Conservation (phyloP, 176 grass and related monocot genomes). For the Ampelocalamus luodianensis region DNA sequence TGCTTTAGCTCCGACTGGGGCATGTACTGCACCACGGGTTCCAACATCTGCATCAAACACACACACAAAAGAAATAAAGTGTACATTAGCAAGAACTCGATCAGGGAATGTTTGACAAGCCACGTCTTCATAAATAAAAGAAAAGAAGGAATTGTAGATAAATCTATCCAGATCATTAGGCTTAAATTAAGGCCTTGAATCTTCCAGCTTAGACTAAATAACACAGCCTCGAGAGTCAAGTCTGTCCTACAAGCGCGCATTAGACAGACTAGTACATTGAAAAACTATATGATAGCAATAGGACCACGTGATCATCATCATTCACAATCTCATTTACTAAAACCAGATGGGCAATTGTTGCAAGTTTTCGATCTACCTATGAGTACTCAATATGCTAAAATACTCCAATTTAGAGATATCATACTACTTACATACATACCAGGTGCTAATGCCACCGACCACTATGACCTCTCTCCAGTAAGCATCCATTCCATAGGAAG, state of each 20-base stretch:
- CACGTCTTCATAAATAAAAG: neutral
- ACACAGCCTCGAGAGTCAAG: neutral
- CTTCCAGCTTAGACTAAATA: neutral
- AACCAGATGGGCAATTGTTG: conserved; percentile 6
- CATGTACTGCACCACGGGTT: conserved; percentile 54
- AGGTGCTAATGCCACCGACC: neutral
- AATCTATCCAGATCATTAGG: neutral
- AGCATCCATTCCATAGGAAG: neutral
- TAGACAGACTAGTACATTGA: neutral
- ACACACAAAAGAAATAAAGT: neutral
- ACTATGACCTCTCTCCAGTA: neutral
- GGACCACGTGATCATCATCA: conserved; percentile 10
- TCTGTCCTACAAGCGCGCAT: conserved; percentile 8
- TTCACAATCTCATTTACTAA: neutral
- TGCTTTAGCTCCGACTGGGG: conserved; percentile 64
- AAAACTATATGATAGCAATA: neutral
- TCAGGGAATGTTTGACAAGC: neutral
- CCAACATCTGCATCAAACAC: conserved; percentile 52
- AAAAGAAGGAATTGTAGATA: neutral
- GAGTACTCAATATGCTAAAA: neutral
- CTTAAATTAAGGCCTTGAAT: neutral
- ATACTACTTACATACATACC: neutral
- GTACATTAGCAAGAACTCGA: neutral
- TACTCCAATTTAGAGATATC: neutral
- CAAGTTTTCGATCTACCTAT: neutral